Conservation (phyloP, 345 rosid species). For the Aurinia saxatilis region DNA sequence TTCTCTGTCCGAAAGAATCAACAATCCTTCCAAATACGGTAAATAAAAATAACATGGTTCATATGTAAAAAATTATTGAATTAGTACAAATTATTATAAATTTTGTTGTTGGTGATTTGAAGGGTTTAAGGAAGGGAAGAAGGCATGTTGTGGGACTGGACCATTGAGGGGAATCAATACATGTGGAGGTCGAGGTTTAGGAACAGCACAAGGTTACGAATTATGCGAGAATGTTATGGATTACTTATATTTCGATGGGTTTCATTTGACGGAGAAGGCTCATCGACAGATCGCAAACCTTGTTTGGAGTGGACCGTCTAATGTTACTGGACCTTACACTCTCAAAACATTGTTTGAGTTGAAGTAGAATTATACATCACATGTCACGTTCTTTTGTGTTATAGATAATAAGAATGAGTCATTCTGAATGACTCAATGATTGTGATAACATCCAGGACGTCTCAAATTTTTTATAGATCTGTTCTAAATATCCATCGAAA, state of each 20-base stretch:
- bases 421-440: not conserved
- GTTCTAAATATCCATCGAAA: too few species aligned
- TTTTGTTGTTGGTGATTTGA: not conserved
- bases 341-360: slow-evolving; percentile 24
- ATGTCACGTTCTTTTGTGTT: too few species aligned
- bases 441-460: too few species aligned
- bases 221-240: slow-evolving; percentile 24
- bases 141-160: slow-evolving; percentile 35
- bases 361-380: slow-evolving; percentile 1
- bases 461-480: too few species aligned
- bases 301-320: slow-evolving; percentile 30
- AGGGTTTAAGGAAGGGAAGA: slow-evolving; percentile 31
- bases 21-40: slow-evolving; percentile 36
- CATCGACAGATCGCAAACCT: slow-evolving; percentile 29
- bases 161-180: slow-evolving; percentile 18
- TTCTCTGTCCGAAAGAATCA: slow-evolving; percentile 18
- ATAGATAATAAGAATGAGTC: too few species aligned
- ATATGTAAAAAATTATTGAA: not conserved
- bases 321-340: slow-evolving; percentile 26
- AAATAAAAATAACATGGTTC: not conserved
- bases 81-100: too few species aligned
- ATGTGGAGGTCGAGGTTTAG: slow-evolving; percentile 23
- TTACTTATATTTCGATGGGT: slow-evolving; percentile 31
- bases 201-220: not conserved
- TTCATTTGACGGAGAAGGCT: slow-evolving; percentile 30